A percentile compares a stretch with the other conserved stretches of the same genome.
Evolutionary conservation across 2,329 filamentous ascomycete genomes (phyloP).

Genomic region (Botrytis aclada): DNA sequence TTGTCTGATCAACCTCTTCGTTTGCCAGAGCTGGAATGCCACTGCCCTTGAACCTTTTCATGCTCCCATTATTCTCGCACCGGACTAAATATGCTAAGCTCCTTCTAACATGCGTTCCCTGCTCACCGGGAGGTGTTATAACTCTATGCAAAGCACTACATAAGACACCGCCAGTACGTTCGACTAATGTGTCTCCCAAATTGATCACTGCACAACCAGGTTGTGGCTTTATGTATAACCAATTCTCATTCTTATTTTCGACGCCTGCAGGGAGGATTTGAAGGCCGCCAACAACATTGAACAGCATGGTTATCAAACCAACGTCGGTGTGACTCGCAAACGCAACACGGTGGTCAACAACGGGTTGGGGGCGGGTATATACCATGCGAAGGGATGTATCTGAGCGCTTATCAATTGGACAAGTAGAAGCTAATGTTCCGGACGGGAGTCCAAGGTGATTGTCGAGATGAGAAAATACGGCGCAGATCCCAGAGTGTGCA

Average conservation of each 20-base stretch:
- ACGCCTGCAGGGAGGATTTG: neutral
- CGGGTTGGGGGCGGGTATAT: neutral
- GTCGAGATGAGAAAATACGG: neutral
- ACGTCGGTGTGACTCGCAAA: neutral
- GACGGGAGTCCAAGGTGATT: neutral
- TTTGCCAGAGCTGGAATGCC: neutral
- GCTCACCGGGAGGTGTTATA: neutral
- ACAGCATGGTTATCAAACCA: neutral
- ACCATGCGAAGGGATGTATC: neutral
- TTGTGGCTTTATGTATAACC: neutral
- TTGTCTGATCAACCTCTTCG: neutral
- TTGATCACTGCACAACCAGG: neutral
- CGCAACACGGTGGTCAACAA: neutral
- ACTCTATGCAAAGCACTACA: neutral
- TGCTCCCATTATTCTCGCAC: neutral
- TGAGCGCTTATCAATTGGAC: neutral
- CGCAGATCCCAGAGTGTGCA: neutral
- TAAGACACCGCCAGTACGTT: neutral
- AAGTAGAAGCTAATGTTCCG: neutral
- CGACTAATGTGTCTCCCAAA: neutral
- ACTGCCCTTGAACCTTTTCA: neutral
- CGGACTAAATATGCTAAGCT: neutral
- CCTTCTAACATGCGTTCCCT: neutral
- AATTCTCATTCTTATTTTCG: neutral
- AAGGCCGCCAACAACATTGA: neutral